Percentiles rank a stretch among this genome's conserved stretches.
phyloP scores from a whole-genome alignment of 306 rosid genomes.

The Cercis canadensis region DNA sequence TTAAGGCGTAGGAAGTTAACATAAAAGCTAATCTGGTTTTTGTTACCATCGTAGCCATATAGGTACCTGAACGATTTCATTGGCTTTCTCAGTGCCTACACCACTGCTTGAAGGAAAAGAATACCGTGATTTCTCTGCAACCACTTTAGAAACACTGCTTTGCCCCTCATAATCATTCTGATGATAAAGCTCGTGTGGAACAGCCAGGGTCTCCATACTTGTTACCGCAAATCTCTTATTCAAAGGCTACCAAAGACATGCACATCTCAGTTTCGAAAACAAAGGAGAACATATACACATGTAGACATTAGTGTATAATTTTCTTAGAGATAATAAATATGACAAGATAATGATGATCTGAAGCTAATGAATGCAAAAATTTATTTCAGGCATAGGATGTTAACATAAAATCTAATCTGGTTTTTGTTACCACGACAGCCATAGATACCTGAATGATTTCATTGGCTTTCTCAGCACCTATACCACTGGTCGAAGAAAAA shows the following conservation, averaged over 20 bases:
- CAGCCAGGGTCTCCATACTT: conserved; percentile 37
- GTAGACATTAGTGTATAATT: not conserved
- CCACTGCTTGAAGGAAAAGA: conserved; percentile 44
- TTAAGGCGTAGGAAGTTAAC: conserved; percentile 1
- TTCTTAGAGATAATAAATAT: not conserved
- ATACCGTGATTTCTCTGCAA: conserved; percentile 38
- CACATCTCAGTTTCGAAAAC: conserved; percentile 39
- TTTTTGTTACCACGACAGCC: conserved; percentile 3
- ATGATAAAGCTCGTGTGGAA: conserved; percentile 30
- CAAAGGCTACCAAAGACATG: conserved; percentile 45
- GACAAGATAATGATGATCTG: not conserved
- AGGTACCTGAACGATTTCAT: conserved; percentile 53
- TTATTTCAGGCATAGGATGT: too few relatives aligned
- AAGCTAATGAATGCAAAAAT: too few relatives aligned
- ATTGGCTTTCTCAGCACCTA: conserved; percentile 47
- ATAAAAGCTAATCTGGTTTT: conserved; percentile 8
- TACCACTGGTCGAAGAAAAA: conserved; percentile 41
- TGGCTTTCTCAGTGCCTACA: conserved; percentile 44
- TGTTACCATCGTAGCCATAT: conserved; percentile 7
- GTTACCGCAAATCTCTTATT: conserved; percentile 44
- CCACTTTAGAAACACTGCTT: conserved; percentile 38
- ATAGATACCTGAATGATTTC: conserved; percentile 51
- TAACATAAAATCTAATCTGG: conserved; percentile 8
- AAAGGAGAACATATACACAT: not conserved
- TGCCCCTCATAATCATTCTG: conserved; percentile 31